Evolutionary conservation across 345 rosid species (phyloP), one percentile per base, ranked within the genome.

Genomic region (Pistacia vera): DNA sequence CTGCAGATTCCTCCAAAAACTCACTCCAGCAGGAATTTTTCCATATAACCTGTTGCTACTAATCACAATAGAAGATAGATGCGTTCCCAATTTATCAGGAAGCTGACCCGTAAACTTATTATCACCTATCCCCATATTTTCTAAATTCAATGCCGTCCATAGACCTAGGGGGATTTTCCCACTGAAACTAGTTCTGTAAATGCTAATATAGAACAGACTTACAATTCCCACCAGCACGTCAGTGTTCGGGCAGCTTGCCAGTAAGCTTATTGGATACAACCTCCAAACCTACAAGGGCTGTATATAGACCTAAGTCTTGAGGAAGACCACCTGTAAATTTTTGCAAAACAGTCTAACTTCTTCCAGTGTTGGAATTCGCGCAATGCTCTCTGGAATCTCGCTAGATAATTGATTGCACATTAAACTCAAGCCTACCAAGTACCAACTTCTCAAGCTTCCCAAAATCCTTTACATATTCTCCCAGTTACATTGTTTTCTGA

Each of bases 61-160:
- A 0, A 89, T 85, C 11, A 80, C 80, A 1, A 91, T 74, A 17
- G 20, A 36, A 1, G 79, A 17, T 28, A 91, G 86, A 30, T 30
- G 2, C 33, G 46, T 77, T 82, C 13, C 8, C 0, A 8, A 57
- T 68, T 74, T 76, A 13, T 8, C 28, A 0, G 91, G 93, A 73
- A 89, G 87, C 81, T 88, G 72, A 22, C 92, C 93, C 1, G 84
- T 63, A 68, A 91, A 81, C 74, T n/a, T 51, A 33, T 91, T 89
- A 33, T 80, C 76, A 12, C 78, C 69, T 58, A 86, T 17, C 30
- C 33, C 22, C 36, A 89, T 9, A 11, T 0, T 0, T 11, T 54
- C 38, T 73, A 91, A 60, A 57, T 70, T 81, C n/a, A 2, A 33
- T 8, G 68, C 76, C 25, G 65, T 84, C 96, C 91, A 91, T 18